Base-by-base conservation (phyloP, 345 rosid species). In the Aquilaria malaccensis region DNA sequence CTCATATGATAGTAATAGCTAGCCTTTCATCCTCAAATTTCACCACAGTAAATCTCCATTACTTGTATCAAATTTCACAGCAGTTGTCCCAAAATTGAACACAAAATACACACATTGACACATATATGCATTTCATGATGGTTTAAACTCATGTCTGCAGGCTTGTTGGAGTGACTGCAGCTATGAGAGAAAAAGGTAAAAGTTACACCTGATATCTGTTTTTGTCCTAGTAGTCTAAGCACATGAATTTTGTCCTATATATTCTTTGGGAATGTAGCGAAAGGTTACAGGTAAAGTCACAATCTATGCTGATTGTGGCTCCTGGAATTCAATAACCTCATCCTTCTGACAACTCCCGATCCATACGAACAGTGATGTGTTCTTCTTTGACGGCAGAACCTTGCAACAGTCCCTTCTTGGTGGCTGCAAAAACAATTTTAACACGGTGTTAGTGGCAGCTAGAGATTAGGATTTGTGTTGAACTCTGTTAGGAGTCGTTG, bases 381-480 rank as follows among this genome's bases (percentile, higher is more conserved):
- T 62, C 67, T 77, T 83, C 11, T 73, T 74, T 29, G 86, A 70
- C 11, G 88, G 92, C 50, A 93, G 64, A 50, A 89, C 73, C 74
- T 89, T 81, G 76, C 96, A 89, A 52, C 92, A 89, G 58, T 93
- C 92, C 64, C 91, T 85, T 59, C 91, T 88, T 0, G 89, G 88
- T 50, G 94, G 79, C 94, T 88, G 86, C 77, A 70, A 64, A 68
- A 62, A 1, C 2, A 14, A 52, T 32, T 46, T 11, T 11, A 43
- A 65, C 6, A 12, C 55, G 45, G 60, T 4, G 41, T 63, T 15
- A 63, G 49, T 33, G 41, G 33, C 32, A 41, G 59, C 59, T 10
- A 57, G 33, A 56, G 55, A 30, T 33, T 4, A 37, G 41, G 33
- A 12, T 37, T 52, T 52, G 55, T 7, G 2, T 12, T 13, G 15